Conservation (phyloP, 1,284 basidiomycete genomes). For the Naganishia sp. region DNA sequence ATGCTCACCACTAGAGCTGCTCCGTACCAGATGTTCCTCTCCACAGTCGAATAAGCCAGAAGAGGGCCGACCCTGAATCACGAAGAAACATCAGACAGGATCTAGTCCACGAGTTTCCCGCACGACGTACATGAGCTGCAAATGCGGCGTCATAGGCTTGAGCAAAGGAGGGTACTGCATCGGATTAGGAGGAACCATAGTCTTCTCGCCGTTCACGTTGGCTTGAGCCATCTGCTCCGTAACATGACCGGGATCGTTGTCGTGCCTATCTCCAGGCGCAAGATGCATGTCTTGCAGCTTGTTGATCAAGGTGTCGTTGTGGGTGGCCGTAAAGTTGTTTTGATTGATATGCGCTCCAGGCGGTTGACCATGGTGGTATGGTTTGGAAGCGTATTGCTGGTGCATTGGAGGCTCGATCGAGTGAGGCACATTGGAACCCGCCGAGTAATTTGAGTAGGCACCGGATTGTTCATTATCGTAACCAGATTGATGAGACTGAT, state of each 20-base stretch:
- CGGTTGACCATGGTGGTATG: conserved; percentile 9
- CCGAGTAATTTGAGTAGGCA: not conserved
- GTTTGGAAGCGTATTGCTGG: conserved; percentile 1
- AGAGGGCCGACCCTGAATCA: conserved; percentile 67
- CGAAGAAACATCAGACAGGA: not conserved
- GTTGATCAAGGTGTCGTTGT: conserved; percentile 10
- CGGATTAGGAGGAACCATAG: conserved; percentile 27
- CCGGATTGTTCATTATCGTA: not conserved
- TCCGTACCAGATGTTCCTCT: conserved; percentile 77
- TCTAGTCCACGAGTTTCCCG: not conserved
- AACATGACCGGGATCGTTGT: conserved; percentile 16
- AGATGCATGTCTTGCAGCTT: conserved; percentile 15
- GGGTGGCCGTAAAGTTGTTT: not conserved
- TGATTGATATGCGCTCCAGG: conserved; percentile 17
- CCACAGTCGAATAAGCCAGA: conserved; percentile 84
- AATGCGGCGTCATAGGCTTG: conserved; percentile 52
- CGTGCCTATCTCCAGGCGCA: not conserved
- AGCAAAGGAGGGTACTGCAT: conserved; percentile 41
- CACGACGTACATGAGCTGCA: conserved; percentile 54
- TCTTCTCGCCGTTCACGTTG: conserved; percentile 24
- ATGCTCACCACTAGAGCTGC: conserved; percentile 79
- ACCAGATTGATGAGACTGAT: not conserved
- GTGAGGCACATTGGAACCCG: conserved; percentile 3
- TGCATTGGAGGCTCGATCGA: conserved; percentile 1
- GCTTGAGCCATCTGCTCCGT: conserved; percentile 19